These are phyloP conservation scores for Fusarium proliferatum DNA, from an alignment of 2,329 filamentous ascomycete species.

Conservation along the genomic window DNA sequence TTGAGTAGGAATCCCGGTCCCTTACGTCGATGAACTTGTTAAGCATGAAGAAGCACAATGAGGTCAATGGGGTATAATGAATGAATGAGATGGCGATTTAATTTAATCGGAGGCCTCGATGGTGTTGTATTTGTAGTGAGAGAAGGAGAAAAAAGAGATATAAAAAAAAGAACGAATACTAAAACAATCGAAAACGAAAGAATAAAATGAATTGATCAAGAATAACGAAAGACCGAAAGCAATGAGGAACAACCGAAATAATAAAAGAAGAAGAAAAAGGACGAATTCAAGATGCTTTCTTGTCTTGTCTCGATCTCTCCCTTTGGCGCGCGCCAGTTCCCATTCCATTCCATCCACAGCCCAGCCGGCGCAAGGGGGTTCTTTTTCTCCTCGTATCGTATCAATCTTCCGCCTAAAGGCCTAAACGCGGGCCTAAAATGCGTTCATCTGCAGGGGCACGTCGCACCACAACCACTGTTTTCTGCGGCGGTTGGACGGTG, in stretches of 20 bases:
- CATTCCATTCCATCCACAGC: constrained; percentile 1
- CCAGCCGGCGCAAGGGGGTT: neutral
- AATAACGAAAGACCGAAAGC: constrained; percentile 12
- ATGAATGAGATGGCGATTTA: neutral
- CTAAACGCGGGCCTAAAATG: constrained; percentile 2
- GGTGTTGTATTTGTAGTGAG: constrained; percentile 1
- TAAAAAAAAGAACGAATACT: constrained; percentile 14
- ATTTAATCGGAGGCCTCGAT: constrained; percentile 16
- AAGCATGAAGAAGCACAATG: constrained; percentile 34
- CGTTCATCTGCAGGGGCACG: constrained; percentile 35
- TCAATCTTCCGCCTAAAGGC: neutral
- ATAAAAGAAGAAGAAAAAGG: constrained; percentile 19
- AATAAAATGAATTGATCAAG: constrained; percentile 8
- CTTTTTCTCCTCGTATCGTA: constrained; percentile 7
- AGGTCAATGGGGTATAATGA: neutral
- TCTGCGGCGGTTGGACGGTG: constrained; percentile 26
- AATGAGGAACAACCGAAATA: constrained; percentile 5
- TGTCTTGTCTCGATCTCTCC: neutral
- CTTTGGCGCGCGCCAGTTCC: constrained; percentile 34
- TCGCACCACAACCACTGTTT: constrained; percentile 41
- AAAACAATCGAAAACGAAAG: neutral
- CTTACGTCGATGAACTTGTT: constrained; percentile 20
- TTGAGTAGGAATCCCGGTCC: constrained; percentile 31
- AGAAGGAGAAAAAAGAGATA: neutral
- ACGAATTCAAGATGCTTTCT: constrained; percentile 7